Evolutionary conservation across 225 moss, liverwort and hornwort genomes (phyloP).

Genomic region (Thuidium tamariscinum): DNA sequence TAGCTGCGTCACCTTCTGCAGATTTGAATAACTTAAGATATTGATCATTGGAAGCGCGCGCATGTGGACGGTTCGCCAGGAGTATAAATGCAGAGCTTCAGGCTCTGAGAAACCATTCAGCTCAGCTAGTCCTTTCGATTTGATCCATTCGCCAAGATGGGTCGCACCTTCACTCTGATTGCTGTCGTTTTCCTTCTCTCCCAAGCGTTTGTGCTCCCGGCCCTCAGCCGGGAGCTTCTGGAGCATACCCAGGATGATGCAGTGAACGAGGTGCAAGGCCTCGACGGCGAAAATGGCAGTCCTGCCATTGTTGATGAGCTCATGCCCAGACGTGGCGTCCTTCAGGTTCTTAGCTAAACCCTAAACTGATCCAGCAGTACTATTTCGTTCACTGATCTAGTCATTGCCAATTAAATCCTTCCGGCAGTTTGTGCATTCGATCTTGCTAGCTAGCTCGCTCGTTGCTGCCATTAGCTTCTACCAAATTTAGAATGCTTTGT

Average conservation of each 20-base stretch:
- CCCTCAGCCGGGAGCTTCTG: not conserved
- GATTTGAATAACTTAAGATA: not conserved
- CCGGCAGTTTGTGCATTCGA: not conserved
- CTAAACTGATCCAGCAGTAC: not conserved
- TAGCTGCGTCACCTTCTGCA: not conserved
- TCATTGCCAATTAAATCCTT: not conserved
- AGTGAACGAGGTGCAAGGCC: not conserved
- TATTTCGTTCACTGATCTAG: too few relatives aligned
- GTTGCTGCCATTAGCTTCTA: not conserved
- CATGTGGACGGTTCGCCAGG: not conserved
- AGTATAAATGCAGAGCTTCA: not conserved
- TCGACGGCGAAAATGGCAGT: not conserved
- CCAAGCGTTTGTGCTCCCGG: not conserved
- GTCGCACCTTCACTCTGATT: not conserved
- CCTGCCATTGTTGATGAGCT: not conserved
- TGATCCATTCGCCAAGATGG: not conserved
- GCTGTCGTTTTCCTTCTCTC: not conserved
- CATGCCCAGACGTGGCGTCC: not conserved
- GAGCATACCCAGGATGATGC: not conserved
- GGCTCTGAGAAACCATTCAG: not conserved
- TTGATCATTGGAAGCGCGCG: not conserved
- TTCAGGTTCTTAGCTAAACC: constrained; percentile 10
- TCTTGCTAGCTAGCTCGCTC: not conserved
- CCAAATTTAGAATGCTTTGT: not conserved
- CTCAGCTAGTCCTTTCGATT: not conserved